Conservation (phyloP, 2,329 filamentous ascomycete species). For the Emmonsia crescens region DNA sequence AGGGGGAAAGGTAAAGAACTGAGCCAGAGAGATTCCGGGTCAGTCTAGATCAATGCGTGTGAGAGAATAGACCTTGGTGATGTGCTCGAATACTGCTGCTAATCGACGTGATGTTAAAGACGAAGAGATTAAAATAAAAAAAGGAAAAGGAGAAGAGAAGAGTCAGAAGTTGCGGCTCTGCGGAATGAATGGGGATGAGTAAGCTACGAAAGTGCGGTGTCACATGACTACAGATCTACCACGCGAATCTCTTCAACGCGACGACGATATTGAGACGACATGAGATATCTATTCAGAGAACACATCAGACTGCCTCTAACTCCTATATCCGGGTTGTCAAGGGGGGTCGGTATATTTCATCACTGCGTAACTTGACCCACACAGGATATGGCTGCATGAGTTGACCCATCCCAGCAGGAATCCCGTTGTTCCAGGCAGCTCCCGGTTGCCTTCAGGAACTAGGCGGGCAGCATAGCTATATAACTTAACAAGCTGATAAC, state of each 20-base stretch:
- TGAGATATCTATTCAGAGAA: not conserved
- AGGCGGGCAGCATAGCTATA: not conserved
- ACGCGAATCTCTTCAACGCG: not conserved
- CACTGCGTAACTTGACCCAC: not conserved
- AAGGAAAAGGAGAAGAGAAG: slow-evolving; percentile 1
- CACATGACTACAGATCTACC: not conserved
- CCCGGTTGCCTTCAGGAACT: not conserved
- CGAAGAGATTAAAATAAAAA: slow-evolving; percentile 10
- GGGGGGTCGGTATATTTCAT: not conserved
- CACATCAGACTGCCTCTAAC: not conserved
- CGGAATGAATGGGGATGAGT: not conserved
- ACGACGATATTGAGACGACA: not conserved
- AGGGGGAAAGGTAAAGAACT: slow-evolving; percentile 36
- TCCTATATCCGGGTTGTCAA: not conserved
- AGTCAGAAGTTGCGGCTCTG: slow-evolving; percentile 8
- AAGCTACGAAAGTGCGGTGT: not conserved
- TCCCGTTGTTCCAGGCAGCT: not conserved
- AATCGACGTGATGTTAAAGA: slow-evolving; percentile 1
- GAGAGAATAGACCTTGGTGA: not conserved
- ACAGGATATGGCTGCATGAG: not conserved
- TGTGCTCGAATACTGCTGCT: slow-evolving; percentile 1
- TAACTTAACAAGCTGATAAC: not conserved
- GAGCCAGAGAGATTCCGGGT: slow-evolving; percentile 43
- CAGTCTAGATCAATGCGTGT: slow-evolving; percentile 32
- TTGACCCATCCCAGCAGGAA: not conserved